phyloP scores from a whole-genome alignment of 2,329 filamentous ascomycete genomes.

The Aspergillus pseudoviridinutans region DNA sequence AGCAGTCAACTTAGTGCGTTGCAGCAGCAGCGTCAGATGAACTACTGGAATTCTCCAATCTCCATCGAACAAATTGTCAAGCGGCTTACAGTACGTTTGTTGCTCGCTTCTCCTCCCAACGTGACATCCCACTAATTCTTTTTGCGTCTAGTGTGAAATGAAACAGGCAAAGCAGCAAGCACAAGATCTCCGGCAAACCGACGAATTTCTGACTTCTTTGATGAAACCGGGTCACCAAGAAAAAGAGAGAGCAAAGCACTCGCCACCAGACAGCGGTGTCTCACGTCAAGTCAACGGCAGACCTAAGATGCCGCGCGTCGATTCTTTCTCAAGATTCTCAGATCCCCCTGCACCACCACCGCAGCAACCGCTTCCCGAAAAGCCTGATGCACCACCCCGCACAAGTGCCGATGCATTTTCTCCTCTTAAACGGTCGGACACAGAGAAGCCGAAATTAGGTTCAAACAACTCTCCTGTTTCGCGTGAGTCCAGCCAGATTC shows the following conservation, averaged over 20 bases:
- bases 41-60: slow-evolving; percentile 82
- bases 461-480: slow-evolving; percentile 42
- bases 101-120: slow-evolving; percentile 3
- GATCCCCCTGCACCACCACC: slow-evolving; percentile 91
- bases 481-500: slow-evolving; percentile 67
- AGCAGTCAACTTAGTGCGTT: slow-evolving; percentile 55
- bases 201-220: slow-evolving; percentile 74
- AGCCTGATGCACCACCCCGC: slow-evolving; percentile 64
- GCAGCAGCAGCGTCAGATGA: slow-evolving; percentile 69
- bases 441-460: slow-evolving; percentile 64
- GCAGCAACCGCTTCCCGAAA: slow-evolving; percentile 88
- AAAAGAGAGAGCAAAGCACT: slow-evolving; percentile 46
- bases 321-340: slow-evolving; percentile 80
- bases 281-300: slow-evolving; percentile 45
- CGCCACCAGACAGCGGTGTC: slow-evolving; percentile 42
- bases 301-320: slow-evolving; percentile 55
- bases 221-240: slow-evolving; percentile 66
- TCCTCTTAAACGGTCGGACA: slow-evolving; percentile 69
- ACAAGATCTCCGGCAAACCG: slow-evolving; percentile 76
- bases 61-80: slow-evolving; percentile 95
- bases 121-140: slow-evolving; percentile 11
- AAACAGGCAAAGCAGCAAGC: slow-evolving; percentile 83
- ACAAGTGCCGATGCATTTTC: slow-evolving; percentile 42
- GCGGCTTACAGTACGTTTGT: slow-evolving; percentile 62
- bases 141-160: slow-evolving; percentile 68